Base-by-base conservation (phyloP, 352 stramenopile species). In the Pythium myriotylum region DNA sequence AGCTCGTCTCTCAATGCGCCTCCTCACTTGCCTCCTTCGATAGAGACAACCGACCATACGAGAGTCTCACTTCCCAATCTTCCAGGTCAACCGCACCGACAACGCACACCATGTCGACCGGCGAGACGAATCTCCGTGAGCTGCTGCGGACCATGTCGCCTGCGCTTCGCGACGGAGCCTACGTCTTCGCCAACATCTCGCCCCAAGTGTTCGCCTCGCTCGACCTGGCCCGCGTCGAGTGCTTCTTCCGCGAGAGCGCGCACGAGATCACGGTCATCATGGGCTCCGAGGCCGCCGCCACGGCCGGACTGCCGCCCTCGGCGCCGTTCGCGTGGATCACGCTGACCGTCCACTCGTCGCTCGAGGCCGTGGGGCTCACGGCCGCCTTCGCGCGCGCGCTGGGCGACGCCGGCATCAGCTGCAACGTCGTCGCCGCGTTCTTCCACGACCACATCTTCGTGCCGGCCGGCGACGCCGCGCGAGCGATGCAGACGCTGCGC, bases 371-470 rank as follows among this genome's bases (percentile, higher is more conserved):
- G 1, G 57, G 57, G 13, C 57, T 65, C 48, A 65, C 57, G 6
- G 57, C 57, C 6, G 57, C 57, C 24, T 65, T 65, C 27, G 47
- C 57, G 12, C 27, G 32, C 13, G 57, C 57, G 29, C 48, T 65
- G 23, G 57, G 57, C 29, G 48, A 43, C 20, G 57, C 57, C 9
- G 41, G 22, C 20, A 56, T 65, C 16, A 65, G 57, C 57, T 65
- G 57, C 48, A 65, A 65, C 32, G 57, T 58, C 17, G 48, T 65
- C 37, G 57, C 57, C 14, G 57, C 57, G 1, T 65, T 47, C 40
- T 58, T 52, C 57, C 57, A 65, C 48, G 57, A 65, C 57, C 57
- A 65, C 48, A 65, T 65, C 22, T 65, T 65, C 32, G 57, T 65
- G 29, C 47, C 57, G 22, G 23, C 27, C 16, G 10, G 22, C 5